These are phyloP conservation scores for Piloderma croceum DNA, from an alignment of 768 basidiomycete genomes.

Conservation along the genomic window DNA sequence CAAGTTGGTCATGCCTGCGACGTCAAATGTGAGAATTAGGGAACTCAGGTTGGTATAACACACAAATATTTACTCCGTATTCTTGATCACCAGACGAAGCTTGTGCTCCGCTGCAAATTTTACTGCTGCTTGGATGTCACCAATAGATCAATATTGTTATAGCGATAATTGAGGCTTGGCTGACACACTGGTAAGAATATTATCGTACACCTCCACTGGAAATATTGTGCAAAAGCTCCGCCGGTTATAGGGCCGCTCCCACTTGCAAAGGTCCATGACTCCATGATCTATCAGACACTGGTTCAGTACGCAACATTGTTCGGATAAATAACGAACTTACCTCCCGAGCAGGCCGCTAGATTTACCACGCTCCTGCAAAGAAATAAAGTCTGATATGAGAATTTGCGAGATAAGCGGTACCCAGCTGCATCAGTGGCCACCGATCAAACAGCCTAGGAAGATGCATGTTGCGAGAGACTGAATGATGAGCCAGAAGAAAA, in stretches of 20 bases:
- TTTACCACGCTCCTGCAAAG: constrained; percentile 27
- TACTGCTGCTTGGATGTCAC: too few relatives aligned
- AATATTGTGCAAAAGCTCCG: constrained; percentile 26
- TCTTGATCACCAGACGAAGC: too few relatives aligned
- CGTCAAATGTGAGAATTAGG: too few relatives aligned
- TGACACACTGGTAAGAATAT: background rate
- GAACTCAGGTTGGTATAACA: too few relatives aligned
- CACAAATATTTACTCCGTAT: too few relatives aligned
- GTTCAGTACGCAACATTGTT: too few relatives aligned
- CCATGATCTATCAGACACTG: constrained; percentile 15
- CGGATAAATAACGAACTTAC: constrained; percentile 10
- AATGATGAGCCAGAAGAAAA: constrained; percentile 25
- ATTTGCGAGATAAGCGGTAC: constrained; percentile 12
- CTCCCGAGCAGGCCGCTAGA: constrained; percentile 25
- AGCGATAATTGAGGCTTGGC: background rate
- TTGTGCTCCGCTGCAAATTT: too few relatives aligned
- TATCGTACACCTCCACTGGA: constrained; percentile 32
- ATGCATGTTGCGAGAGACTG: constrained; percentile 19
- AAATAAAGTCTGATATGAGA: constrained; percentile 29
- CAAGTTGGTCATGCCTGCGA: too few relatives aligned
- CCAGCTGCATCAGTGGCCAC: too few relatives aligned
- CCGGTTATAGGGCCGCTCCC: constrained; percentile 30
- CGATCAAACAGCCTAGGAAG: constrained; percentile 12
- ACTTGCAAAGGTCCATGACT: constrained; percentile 27
- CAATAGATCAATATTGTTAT: too few relatives aligned